phyloP scores from a whole-genome alignment of 2,329 filamentous ascomycete species.

The Didymella segeticola region DNA sequence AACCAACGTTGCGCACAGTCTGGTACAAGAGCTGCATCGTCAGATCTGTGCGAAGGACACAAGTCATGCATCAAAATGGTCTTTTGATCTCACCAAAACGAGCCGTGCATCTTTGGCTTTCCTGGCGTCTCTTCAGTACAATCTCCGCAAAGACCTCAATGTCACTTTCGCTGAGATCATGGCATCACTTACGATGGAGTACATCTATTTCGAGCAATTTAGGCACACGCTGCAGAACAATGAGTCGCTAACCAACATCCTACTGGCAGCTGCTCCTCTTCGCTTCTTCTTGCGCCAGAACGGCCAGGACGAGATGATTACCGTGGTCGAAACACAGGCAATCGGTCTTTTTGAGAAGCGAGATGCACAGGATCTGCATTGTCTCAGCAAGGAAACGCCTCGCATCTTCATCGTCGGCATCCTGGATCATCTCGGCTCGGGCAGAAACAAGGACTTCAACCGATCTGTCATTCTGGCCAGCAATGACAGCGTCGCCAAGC shows the following conservation, averaged over 20 bases:
- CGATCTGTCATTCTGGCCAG: conserved; percentile 37
- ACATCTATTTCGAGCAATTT: conserved; percentile 45
- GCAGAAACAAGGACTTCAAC: conserved; percentile 38
- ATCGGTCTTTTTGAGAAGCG: conserved; percentile 38
- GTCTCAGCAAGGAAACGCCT: conserved; percentile 39
- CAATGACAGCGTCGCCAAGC: conserved; percentile 31
- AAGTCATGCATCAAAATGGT: conserved; percentile 38
- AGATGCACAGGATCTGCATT: conserved; percentile 35
- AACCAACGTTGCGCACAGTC: conserved; percentile 49
- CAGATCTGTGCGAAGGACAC: conserved; percentile 57
- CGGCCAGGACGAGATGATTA: conserved; percentile 31
- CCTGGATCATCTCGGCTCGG: conserved; percentile 38
- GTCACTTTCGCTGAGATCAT: conserved; percentile 52
- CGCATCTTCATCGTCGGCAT: conserved; percentile 42
- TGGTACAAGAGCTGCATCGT: conserved; percentile 58
- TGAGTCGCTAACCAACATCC: conserved; percentile 45
- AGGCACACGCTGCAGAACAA: conserved; percentile 43
- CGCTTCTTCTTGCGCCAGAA: conserved; percentile 37
- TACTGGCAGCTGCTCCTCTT: conserved; percentile 41
- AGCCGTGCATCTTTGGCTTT: conserved; percentile 47
- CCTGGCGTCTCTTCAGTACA: conserved; percentile 55
- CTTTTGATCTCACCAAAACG: conserved; percentile 41
- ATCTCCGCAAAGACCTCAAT: conserved; percentile 50
- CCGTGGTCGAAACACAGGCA: conserved; percentile 36
- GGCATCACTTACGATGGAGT: conserved; percentile 51